Evolutionary conservation across 345 rosid species (phyloP).

Genomic region (Linum tenue): DNA sequence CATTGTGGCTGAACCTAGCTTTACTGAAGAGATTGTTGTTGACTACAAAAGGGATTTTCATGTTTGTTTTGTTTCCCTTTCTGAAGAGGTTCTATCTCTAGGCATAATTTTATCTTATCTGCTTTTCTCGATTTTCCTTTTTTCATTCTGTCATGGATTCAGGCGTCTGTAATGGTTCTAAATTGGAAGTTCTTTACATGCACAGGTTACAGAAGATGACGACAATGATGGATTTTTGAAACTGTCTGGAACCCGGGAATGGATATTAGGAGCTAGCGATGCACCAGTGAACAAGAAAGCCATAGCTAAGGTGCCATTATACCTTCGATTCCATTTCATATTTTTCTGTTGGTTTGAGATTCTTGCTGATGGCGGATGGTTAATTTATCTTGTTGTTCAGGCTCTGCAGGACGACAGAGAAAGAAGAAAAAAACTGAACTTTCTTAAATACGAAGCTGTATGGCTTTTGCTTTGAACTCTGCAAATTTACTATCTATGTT

Average conservation of each 20-base stretch:
- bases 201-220: slow-evolving; percentile 33
- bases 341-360: background rate
- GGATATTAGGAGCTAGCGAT: slow-evolving; percentile 54
- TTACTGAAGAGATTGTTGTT: no score
- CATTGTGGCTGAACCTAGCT: no score
- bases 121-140: no score
- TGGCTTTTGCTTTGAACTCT: slow-evolving; percentile 30
- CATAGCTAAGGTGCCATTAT: slow-evolving; percentile 44
- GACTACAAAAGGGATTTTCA: no score
- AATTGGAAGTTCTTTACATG: background rate
- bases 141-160: background rate
- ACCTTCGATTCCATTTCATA: background rate
- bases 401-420: slow-evolving; percentile 63
- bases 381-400: slow-evolving; percentile 34
- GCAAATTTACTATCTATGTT: slow-evolving; percentile 1
- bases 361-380: slow-evolving; percentile 6
- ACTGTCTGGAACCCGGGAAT: slow-evolving; percentile 55
- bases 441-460: slow-evolving; percentile 92
- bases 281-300: slow-evolving; percentile 77
- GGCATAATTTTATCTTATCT: no score
- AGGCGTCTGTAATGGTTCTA: background rate
- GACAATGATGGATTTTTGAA: slow-evolving; percentile 62
- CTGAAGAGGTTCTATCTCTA: background rate
- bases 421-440: slow-evolving; percentile 72
- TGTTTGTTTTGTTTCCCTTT: no score